phyloP scores from a whole-genome alignment of 164 flowering plant species.

The Chimonanthus praecox region DNA sequence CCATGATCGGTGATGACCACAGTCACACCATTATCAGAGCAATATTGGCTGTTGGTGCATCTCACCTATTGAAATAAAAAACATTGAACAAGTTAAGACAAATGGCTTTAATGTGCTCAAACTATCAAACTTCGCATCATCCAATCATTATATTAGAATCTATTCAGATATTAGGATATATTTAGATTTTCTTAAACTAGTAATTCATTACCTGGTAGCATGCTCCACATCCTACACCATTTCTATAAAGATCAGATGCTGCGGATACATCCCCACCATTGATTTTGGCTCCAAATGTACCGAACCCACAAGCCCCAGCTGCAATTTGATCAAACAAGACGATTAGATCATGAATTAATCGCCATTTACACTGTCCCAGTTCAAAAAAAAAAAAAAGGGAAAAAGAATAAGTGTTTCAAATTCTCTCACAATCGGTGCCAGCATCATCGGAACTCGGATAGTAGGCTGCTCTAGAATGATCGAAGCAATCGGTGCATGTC shows the following conservation, averaged over 20 bases:
- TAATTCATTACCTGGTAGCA: conserved; percentile 64
- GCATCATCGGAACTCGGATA: conserved; percentile 61
- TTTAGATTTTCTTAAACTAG: too few species aligned
- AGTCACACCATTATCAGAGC: conserved; percentile 73
- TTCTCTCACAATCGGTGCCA: conserved; percentile 55
- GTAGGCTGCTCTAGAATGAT: conserved; percentile 58
- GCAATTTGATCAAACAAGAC: conserved; percentile 11
- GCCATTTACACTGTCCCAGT: too few species aligned
- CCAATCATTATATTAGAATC: too few species aligned
- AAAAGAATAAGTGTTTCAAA: too few species aligned
- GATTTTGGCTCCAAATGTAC: conserved; percentile 68
- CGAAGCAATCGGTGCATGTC: conserved; percentile 31
- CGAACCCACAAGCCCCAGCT: conserved; percentile 79
- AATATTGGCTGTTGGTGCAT: conserved; percentile 55
- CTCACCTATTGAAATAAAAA: conserved; percentile 42
- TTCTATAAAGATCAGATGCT: conserved; percentile 65
- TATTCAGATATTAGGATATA: too few species aligned
- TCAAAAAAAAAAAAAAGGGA: background rate
- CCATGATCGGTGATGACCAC: conserved; percentile 77
- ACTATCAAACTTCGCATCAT: too few species aligned
- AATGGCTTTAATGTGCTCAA: too few species aligned
- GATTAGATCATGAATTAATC: too few species aligned
- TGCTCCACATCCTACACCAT: conserved; percentile 85
- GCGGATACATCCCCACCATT: conserved; percentile 87
- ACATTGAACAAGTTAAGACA: background rate